Evolutionary conservation across 108 stramenopile genomes (phyloP).

Genomic region (Skeletonema menzelii): DNA sequence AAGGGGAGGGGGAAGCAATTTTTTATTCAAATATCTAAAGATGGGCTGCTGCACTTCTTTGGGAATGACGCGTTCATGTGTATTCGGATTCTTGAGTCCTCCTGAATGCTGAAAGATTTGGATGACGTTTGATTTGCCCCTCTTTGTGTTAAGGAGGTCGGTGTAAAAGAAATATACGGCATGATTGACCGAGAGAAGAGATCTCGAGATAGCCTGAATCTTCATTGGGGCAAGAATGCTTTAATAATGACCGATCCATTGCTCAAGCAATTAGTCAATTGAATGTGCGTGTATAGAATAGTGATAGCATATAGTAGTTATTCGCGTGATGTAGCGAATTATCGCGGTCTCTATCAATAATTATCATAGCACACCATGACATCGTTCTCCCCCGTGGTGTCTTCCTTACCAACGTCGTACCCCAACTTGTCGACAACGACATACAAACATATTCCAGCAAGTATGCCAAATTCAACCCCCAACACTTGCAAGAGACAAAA

Average conservation of each 20-base stretch:
- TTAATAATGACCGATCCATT: neutral
- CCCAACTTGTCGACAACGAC: constrained; percentile 47
- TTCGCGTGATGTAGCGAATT: neutral
- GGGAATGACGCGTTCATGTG: neutral
- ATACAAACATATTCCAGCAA: constrained; percentile 70
- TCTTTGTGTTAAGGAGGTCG: neutral
- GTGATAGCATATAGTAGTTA: constrained; percentile 1
- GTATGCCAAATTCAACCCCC: constrained; percentile 89
- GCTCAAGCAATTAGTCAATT: neutral
- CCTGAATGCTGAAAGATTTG: constrained; percentile 1
- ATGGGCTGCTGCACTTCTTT: neutral
- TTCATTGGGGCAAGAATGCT: constrained; percentile 18
- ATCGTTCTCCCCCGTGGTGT: neutral
- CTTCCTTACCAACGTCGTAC: constrained; percentile 27
- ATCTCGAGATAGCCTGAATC: neutral
- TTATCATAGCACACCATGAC: constrained; percentile 6
- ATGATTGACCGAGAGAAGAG: neutral
- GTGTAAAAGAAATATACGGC: neutral
- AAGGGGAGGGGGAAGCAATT: neutral
- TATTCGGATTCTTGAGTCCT: neutral
- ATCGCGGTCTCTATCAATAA: constrained; percentile 1
- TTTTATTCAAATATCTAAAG: neutral
- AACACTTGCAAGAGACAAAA: constrained; percentile 81
- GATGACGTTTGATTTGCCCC: neutral
- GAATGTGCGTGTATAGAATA: neutral